Evolutionary conservation across 768 basidiomycete genomes (phyloP), one percentile per base, ranked within the genome.

Genomic region (Bullera alba): DNA sequence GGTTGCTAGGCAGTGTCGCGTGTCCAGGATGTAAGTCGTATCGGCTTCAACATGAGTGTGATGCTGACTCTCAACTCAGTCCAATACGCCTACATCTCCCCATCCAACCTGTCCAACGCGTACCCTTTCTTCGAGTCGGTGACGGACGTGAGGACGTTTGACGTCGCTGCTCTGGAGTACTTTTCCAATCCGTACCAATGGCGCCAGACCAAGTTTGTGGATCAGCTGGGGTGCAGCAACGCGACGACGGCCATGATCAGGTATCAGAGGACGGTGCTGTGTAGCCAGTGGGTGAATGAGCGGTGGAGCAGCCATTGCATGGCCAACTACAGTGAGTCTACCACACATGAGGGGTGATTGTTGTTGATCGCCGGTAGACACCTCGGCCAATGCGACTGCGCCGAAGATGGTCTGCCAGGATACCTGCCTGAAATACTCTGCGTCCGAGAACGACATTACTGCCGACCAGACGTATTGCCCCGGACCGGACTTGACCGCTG

Each of bases 341-440:
- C 5, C 21, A 22, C 12, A 41, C 38, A 8, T 22, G 21, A 39
- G 21, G 21, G 19, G 8, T 39, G 12, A 39, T 22, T 10, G 37
- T 21, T 39, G 12, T 14, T 39, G 19, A 39, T 28, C 12, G 7
- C 36, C n/a, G n/a, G n/a, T n/a, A 69, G 63, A 66, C 30, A 53
- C 51, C 5, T 51, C 57, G 2, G 46, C 53, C 22, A 55, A 57
- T 1, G 62, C 67, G 2, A 64, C 65, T 22, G 57, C 62, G 14
- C 64, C 55, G 22, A 73, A 68, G 56, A 71, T 71, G 65, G 59
- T 73, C 21, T 73, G 71, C 25, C 69, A 69, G 35, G 14, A 51
- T 12, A 69, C 69, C 8, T 73, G 71, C 45, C 54, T 68, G 16
- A 56, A 70, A 41, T 67, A 65, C 51, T 61, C 71, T 0, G 53